Conservation (phyloP, 805 yeast species). For the Wickerhamiella slavikovae region DNA sequence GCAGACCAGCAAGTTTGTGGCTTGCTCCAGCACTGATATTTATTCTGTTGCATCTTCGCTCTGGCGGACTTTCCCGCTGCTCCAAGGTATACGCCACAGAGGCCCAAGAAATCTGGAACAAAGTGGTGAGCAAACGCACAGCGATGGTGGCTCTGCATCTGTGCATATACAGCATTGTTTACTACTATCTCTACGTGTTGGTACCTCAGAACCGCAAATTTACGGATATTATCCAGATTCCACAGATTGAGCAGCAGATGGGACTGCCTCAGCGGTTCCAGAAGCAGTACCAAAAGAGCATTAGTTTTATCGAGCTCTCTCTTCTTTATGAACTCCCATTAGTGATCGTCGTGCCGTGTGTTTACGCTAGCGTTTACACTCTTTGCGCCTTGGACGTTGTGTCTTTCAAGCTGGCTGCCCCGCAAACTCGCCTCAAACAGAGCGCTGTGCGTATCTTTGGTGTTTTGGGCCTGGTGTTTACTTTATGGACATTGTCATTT, state of each 20-base stretch:
- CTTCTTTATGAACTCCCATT: conserved; percentile 1
- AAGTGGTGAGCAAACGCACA: neutral
- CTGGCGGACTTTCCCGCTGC: neutral
- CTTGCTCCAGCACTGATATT: too few relatives aligned
- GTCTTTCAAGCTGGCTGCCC: conserved; percentile 3
- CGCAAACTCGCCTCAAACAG: conserved; percentile 6
- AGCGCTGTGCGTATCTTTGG: neutral
- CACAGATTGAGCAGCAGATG: neutral
- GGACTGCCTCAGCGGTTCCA: neutral
- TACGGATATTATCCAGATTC: neutral
- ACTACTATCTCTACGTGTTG: neutral
- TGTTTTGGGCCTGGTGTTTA: neutral
- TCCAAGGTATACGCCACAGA: neutral
- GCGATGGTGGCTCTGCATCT: neutral
- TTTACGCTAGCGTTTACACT: neutral
- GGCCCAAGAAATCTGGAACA: neutral
- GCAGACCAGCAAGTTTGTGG: too few relatives aligned
- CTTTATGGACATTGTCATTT: conserved; percentile 3
- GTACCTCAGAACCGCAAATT: too few relatives aligned
- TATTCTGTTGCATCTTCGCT: neutral
- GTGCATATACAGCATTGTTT: neutral
- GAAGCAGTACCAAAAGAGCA: neutral
- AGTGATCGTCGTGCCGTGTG: too few relatives aligned
- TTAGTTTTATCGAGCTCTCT: too few relatives aligned
- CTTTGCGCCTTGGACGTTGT: neutral